Conservation (phyloP, 1,139 yeast genomes). For the Magnusiomyces clavatus region DNA sequence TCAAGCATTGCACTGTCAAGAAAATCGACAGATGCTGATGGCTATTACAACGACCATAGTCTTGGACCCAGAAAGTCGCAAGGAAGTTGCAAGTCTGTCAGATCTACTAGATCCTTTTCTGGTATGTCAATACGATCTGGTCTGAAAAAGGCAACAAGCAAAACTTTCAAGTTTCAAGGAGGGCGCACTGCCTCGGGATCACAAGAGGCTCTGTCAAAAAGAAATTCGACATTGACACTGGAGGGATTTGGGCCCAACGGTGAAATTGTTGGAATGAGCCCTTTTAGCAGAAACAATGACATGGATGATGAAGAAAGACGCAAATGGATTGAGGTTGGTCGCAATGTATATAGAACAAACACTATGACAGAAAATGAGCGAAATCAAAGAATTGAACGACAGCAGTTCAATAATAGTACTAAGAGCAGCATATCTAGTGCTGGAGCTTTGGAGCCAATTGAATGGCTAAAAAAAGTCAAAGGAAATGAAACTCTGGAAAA, state of each 20-base stretch:
- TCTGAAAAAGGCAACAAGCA: conserved; percentile 3
- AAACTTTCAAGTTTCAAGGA: conserved; percentile 1
- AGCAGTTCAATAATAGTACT: conserved; percentile 43
- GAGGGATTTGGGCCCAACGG: no score
- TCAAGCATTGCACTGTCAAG: background rate
- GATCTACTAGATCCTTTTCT: conserved; percentile 1
- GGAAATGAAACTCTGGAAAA: conserved; percentile 27
- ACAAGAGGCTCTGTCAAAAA: background rate
- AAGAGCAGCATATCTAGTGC: conserved; percentile 31
- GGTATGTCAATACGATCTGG: background rate
- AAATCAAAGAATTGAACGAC: conserved; percentile 57
- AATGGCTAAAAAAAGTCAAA: conserved; percentile 18
- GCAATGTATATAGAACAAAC: conserved; percentile 68
- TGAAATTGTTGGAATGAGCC: no score
- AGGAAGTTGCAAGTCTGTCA: background rate
- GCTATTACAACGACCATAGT: background rate
- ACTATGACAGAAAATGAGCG: conserved; percentile 66
- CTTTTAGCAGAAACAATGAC: no score
- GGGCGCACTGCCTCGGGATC: background rate
- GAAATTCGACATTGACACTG: no score
- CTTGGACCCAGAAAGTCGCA: background rate
- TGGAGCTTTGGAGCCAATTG: conserved; percentile 57
- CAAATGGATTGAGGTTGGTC: conserved; percentile 44
- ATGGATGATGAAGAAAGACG: conserved; percentile 11
- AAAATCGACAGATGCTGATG: no score